Evolutionary conservation across 192 early-diverging fungal genomes (phyloP).

Genomic region (Backusella morwellensis): DNA sequence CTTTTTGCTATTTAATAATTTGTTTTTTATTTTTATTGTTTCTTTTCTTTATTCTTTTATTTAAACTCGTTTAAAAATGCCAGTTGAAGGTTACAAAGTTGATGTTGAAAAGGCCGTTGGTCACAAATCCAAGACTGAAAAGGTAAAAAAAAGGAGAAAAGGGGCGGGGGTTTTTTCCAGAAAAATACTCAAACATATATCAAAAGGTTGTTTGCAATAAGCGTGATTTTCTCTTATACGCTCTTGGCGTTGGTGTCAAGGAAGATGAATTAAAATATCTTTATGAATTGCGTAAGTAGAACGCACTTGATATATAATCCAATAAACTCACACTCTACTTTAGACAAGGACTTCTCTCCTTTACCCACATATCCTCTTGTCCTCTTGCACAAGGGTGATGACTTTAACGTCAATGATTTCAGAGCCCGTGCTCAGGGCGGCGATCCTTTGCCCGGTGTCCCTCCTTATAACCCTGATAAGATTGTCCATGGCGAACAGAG

Average conservation of each 20-base stretch:
- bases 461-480: slow-evolving; percentile 61
- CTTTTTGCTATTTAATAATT: background rate
- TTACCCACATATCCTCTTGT: slow-evolving; percentile 74
- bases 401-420: slow-evolving; percentile 29
- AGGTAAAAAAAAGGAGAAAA: background rate
- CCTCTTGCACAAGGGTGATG: slow-evolving; percentile 52
- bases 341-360: slow-evolving; percentile 49
- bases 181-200: background rate
- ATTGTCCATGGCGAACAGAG: slow-evolving; percentile 75
- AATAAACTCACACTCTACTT: background rate
- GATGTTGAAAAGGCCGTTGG: slow-evolving; percentile 62
- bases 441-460: slow-evolving; percentile 55
- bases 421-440: slow-evolving; percentile 44
- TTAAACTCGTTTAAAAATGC: slow-evolving; percentile 4
- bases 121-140: slow-evolving; percentile 36
- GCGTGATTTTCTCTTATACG: slow-evolving; percentile 69
- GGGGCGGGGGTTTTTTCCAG: no score
- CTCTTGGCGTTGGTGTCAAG: slow-evolving; percentile 59
- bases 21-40: background rate
- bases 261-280: slow-evolving; percentile 60
- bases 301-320: no score
- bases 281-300: slow-evolving; percentile 59
- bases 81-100: slow-evolving; percentile 39
- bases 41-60: background rate
- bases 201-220: slow-evolving; percentile 29